Evolutionary conservation across 495 filamentous ascomycete species (phyloP).

Genomic region (Aspergillus steynii): DNA sequence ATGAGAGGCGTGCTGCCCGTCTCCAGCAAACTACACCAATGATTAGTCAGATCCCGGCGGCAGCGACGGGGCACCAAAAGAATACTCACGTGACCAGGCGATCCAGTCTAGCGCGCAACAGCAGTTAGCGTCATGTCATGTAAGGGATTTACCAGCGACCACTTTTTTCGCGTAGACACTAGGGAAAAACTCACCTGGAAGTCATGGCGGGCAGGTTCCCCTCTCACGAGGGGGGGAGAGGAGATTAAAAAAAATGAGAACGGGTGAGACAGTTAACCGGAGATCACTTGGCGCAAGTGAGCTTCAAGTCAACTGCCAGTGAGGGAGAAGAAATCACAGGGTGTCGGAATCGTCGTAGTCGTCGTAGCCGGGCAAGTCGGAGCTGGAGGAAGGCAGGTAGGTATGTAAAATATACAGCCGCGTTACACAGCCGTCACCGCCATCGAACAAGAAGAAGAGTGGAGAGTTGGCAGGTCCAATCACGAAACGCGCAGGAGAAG

Average conservation of each 20-base stretch:
- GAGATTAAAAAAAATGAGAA: constrained; percentile 3
- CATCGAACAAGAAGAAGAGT: constrained; percentile 14
- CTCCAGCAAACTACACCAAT: constrained; percentile 74
- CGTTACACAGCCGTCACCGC: constrained; percentile 27
- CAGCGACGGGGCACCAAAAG: not conserved
- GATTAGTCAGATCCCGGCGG: constrained; percentile 29
- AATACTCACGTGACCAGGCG: constrained; percentile 87
- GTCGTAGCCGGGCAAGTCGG: not conserved
- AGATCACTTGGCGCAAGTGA: not conserved
- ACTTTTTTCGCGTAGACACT: not conserved
- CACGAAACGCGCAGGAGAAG: not conserved
- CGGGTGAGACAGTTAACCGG: not conserved
- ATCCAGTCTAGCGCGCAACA: constrained; percentile 64
- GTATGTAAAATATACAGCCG: constrained; percentile 18
- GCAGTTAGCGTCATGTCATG: constrained; percentile 38
- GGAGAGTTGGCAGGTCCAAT: not conserved
- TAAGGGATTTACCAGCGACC: not conserved
- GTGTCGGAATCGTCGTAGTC: not conserved
- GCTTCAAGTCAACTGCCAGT: not conserved
- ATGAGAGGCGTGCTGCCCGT: constrained; percentile 94
- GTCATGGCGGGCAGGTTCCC: constrained; percentile 48
- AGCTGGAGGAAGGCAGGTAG: constrained; percentile 12
- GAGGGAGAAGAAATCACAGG: constrained; percentile 9
- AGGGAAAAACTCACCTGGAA: constrained; percentile 48
- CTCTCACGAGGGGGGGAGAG: not conserved